These are phyloP conservation scores for Mortierella sp. DNA, from an alignment of 371 early-diverging fungal genomes.

Conservation along the genomic window DNA sequence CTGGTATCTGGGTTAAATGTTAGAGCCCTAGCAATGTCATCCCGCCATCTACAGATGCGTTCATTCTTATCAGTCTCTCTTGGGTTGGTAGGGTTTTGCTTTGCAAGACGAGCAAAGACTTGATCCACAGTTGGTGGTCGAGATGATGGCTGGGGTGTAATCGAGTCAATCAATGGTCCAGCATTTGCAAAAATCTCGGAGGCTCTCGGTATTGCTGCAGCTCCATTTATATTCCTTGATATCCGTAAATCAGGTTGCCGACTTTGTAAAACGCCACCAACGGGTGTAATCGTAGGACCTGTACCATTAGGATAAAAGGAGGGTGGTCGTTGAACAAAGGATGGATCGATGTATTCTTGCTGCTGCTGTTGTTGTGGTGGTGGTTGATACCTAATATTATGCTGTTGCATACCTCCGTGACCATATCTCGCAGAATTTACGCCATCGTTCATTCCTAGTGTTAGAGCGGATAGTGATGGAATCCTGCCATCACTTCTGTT, in stretches of 20 bases:
- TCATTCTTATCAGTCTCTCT: constrained; percentile 37
- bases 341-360: neutral
- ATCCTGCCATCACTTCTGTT: constrained; percentile 4
- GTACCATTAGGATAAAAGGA: neutral
- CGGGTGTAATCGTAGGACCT: neutral
- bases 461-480: neutral
- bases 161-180: constrained; percentile 24
- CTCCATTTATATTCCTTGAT: neutral
- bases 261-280: neutral
- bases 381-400: constrained; percentile 3
- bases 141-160: neutral
- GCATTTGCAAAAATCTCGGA: constrained; percentile 24
- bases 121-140: constrained; percentile 20
- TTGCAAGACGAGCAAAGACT: constrained; percentile 38
- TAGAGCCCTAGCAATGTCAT: constrained; percentile 21
- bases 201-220: constrained; percentile 3
- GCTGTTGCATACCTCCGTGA: constrained; percentile 3
- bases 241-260: constrained; percentile 5
- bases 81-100: constrained; percentile 41
- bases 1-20: constrained; percentile 35
- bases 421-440: neutral
- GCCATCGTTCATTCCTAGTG: constrained; percentile 8
- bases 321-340: neutral
- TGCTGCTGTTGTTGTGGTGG: neutral
- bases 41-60: constrained; percentile 37